Conservation (phyloP, 768 basidiomycete genomes). For the Boletus bicolor region DNA sequence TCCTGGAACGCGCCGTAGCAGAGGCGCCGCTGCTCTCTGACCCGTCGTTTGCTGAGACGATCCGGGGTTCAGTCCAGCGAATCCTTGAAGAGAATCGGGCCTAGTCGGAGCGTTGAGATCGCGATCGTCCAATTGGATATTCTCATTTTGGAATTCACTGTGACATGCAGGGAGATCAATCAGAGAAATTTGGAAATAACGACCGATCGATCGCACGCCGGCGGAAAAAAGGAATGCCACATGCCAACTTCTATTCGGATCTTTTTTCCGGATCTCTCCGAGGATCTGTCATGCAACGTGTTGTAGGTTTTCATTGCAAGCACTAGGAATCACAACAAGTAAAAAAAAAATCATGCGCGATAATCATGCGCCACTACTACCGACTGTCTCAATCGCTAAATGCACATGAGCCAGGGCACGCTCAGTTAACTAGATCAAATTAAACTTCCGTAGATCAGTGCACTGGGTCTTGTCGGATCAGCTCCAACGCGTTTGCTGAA, state of each 20-base stretch:
- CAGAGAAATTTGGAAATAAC: neutral
- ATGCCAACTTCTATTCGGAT: neutral
- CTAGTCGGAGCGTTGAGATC: neutral
- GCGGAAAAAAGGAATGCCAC: neutral
- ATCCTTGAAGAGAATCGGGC: constrained; percentile 42
- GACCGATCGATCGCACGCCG: constrained; percentile 2
- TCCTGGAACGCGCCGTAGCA: constrained; percentile 60
- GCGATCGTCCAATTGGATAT: neutral
- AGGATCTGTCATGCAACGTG: neutral
- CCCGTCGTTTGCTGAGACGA: constrained; percentile 40
- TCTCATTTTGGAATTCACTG: neutral
- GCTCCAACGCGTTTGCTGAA: constrained; percentile 50
- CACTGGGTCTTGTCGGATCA: constrained; percentile 47
- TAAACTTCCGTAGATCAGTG: constrained; percentile 9
- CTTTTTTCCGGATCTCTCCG: neutral
- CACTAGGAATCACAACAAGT: neutral
- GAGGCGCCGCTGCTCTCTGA: constrained; percentile 51
- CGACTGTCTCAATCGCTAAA: neutral
- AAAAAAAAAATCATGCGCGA: neutral
- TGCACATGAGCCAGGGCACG: neutral
- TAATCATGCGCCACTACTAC: neutral
- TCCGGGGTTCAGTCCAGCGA: constrained; percentile 42
- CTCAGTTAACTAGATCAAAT: neutral
- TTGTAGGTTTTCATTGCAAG: neutral
- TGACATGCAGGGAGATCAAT: neutral